Evolutionary conservation across 2,329 filamentous ascomycete species (phyloP).

Genomic region (Venturia asperata): DNA sequence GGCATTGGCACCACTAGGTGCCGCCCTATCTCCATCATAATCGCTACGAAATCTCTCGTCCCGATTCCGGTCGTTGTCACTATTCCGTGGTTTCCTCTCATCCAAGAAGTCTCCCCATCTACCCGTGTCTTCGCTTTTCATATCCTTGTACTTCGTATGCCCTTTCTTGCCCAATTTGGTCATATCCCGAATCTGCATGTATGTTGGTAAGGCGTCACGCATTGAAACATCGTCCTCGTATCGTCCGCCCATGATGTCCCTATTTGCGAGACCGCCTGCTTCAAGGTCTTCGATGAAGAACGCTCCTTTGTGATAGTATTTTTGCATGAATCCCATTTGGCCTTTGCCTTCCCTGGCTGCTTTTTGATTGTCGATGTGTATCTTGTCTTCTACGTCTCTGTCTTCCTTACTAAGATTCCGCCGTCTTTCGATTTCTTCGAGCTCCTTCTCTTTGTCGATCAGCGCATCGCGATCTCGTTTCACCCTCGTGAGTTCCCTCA

Average conservation of each 20-base stretch:
- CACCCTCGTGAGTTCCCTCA: slow-evolving; percentile 82
- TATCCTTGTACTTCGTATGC: slow-evolving; percentile 79
- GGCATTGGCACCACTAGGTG: slow-evolving; percentile 60
- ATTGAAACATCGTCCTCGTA: slow-evolving; percentile 80
- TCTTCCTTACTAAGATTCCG: slow-evolving; percentile 82
- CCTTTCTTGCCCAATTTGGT: slow-evolving; percentile 90
- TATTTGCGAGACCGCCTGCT: slow-evolving; percentile 65
- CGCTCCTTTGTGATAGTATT: slow-evolving; percentile 93
- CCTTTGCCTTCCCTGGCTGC: slow-evolving; percentile 68
- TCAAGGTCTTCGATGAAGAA: slow-evolving; percentile 83
- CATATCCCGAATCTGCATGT: slow-evolving; percentile 88
- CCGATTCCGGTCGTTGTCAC: slow-evolving; percentile 22
- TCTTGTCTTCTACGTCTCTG: slow-evolving; percentile 75
- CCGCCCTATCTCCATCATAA: slow-evolving; percentile 38
- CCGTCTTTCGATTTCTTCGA: slow-evolving; percentile 81
- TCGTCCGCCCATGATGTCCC: slow-evolving; percentile 77
- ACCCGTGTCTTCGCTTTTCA: slow-evolving; percentile 85
- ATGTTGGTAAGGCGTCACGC: slow-evolving; percentile 77
- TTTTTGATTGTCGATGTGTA: slow-evolving; percentile 67
- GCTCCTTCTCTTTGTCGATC: slow-evolving; percentile 73
- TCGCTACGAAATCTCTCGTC: slow-evolving; percentile 66
- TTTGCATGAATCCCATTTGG: slow-evolving; percentile 85
- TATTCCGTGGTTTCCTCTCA: slow-evolving; percentile 14
- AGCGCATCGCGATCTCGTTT: slow-evolving; percentile 81
- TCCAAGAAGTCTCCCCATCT: slow-evolving; percentile 65